A percentile compares a stretch with the other conserved stretches of the same genome.
Conservation (phyloP, 805 yeast species). For the Scheffersomyces coipomensis region DNA sequence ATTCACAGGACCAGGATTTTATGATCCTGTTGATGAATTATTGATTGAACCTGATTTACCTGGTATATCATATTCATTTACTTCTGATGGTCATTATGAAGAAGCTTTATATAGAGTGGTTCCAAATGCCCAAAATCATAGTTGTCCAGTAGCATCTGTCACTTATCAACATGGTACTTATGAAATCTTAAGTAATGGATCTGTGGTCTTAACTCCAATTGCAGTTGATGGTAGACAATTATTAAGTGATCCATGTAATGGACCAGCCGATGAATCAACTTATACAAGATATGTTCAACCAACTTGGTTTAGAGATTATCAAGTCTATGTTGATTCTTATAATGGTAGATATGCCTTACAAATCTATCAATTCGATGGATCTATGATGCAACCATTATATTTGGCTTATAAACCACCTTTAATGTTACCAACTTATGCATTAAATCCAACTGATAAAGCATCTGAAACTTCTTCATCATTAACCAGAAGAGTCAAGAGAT, state of each 20-base stretch:
- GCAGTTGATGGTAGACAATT: conserved; percentile 91
- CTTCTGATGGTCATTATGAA: conserved; percentile 88
- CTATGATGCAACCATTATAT: conserved; percentile 81
- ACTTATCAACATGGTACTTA: conserved; percentile 90
- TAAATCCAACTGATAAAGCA: conserved; percentile 73
- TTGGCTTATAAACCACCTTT: conserved; percentile 91
- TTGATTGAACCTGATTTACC: conserved; percentile 94
- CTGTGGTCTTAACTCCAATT: conserved; percentile 68
- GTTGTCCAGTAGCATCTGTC: conserved; percentile 80
- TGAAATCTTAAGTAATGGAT: conserved; percentile 59
- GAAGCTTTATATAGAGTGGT: conserved; percentile 82
- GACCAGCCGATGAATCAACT: conserved; percentile 37
- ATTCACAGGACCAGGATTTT: conserved; percentile 95
- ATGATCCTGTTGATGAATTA: conserved; percentile 93
- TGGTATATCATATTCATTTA: conserved; percentile 90
- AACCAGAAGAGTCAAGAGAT: conserved; percentile 58
- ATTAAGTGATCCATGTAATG: conserved; percentile 80
- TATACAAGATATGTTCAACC: conserved; percentile 75
- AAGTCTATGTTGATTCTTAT: conserved; percentile 67
- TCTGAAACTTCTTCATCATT: conserved; percentile 32
- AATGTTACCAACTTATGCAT: conserved; percentile 91
- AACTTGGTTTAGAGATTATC: conserved; percentile 56
- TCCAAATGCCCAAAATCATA: conserved; percentile 69
- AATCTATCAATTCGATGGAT: conserved; percentile 75
- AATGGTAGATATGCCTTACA: conserved; percentile 80